A percentile compares a stretch with the other conserved stretches of the same genome.
These are phyloP conservation scores for Pseudotsuga menziesii DNA, from an alignment of 75 land plant genomes.

Conservation along the genomic window DNA sequence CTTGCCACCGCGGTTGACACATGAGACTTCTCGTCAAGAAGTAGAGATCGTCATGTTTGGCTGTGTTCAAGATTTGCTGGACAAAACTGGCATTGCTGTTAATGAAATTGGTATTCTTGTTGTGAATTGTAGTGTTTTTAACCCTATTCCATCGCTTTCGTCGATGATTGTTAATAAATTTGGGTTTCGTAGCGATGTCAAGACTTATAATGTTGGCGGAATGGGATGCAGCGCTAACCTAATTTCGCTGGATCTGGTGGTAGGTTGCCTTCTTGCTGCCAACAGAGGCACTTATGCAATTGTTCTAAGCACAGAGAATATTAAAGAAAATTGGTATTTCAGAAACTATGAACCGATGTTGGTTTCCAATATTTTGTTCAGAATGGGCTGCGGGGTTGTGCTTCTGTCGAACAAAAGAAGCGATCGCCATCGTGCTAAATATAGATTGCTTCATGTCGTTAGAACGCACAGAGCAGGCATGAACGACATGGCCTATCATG, in stretches of 20 bases:
- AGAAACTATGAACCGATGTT: slow-evolving; percentile 44
- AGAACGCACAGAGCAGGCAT: slow-evolving; percentile 49
- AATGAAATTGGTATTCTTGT: slow-evolving; percentile 45
- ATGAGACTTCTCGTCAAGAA: slow-evolving; percentile 12
- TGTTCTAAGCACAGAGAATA: slow-evolving; percentile 48
- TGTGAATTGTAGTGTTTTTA: slow-evolving; percentile 52
- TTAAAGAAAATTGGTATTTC: slow-evolving; percentile 43
- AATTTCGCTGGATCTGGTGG: slow-evolving; percentile 39
- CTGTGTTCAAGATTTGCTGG: slow-evolving; percentile 35
- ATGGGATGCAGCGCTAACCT: slow-evolving; percentile 59
- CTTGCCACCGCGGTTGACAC: slow-evolving; percentile 32
- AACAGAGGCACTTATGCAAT: slow-evolving; percentile 28
- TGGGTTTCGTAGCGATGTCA: slow-evolving; percentile 32
- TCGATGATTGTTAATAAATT: slow-evolving; percentile 51
- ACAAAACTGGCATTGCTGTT: slow-evolving; percentile 35
- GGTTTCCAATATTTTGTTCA: slow-evolving; percentile 36
- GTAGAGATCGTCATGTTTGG: slow-evolving; percentile 45
- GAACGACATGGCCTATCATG: slow-evolving; percentile 30
- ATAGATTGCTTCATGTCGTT: slow-evolving; percentile 34
- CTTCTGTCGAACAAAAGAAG: slow-evolving; percentile 33
- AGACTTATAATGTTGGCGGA: slow-evolving; percentile 36
- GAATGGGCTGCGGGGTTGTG: slow-evolving; percentile 59
- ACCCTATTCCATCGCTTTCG: slow-evolving; percentile 48
- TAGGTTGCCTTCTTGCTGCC: slow-evolving; percentile 26
- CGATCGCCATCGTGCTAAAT: slow-evolving; percentile 42